A percentile compares a stretch with the other conserved stretches of the same genome.
These are phyloP conservation scores for Penicillium griseofulvum DNA, from an alignment of 2,329 filamentous ascomycete species.

Conservation along the genomic window DNA sequence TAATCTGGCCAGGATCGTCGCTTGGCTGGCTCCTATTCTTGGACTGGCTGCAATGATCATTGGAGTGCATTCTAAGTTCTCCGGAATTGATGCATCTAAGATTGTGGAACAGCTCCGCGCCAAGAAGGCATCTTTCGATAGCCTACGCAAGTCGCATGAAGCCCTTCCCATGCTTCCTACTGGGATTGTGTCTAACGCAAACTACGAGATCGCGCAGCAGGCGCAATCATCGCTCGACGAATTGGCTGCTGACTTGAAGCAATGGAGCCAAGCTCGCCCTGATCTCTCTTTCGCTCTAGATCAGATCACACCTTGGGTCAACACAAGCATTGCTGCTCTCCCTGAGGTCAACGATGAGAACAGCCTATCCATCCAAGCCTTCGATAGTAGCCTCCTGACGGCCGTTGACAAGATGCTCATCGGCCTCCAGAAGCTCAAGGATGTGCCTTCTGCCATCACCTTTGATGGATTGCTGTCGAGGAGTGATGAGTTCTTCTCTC, in stretches of 20 bases:
- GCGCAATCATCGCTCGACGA: slow-evolving; percentile 27
- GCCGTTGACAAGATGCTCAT: slow-evolving; percentile 76
- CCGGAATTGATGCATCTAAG: slow-evolving; percentile 49
- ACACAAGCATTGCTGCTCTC: slow-evolving; percentile 27
- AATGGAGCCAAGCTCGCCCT: slow-evolving; percentile 50
- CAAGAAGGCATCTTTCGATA: slow-evolving; percentile 52
- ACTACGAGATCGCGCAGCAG: slow-evolving; percentile 31
- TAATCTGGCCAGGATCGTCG: slow-evolving; percentile 31
- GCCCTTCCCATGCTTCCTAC: slow-evolving; percentile 52
- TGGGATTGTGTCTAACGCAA: slow-evolving; percentile 43
- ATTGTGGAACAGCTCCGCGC: slow-evolving; percentile 49
- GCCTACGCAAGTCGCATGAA: slow-evolving; percentile 44
- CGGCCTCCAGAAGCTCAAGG: slow-evolving; percentile 66
- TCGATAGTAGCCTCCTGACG: slow-evolving; percentile 60
- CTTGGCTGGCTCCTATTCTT: slow-evolving; percentile 70
- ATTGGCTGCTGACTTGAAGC: slow-evolving; percentile 44
- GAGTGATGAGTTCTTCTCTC: slow-evolving; percentile 53
- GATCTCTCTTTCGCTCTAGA: slow-evolving; percentile 63
- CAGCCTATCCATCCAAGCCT: slow-evolving; percentile 39
- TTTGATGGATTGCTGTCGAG: slow-evolving; percentile 63
- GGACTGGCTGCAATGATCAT: slow-evolving; percentile 61
- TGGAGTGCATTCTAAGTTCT: slow-evolving; percentile 65
- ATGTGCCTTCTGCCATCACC: slow-evolving; percentile 59
- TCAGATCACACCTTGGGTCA: slow-evolving; percentile 66
- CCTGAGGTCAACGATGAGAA: slow-evolving; percentile 14